phyloP scores from a whole-genome alignment of 495 filamentous ascomycete genomes.

The Hyaloscypha finlandica region DNA sequence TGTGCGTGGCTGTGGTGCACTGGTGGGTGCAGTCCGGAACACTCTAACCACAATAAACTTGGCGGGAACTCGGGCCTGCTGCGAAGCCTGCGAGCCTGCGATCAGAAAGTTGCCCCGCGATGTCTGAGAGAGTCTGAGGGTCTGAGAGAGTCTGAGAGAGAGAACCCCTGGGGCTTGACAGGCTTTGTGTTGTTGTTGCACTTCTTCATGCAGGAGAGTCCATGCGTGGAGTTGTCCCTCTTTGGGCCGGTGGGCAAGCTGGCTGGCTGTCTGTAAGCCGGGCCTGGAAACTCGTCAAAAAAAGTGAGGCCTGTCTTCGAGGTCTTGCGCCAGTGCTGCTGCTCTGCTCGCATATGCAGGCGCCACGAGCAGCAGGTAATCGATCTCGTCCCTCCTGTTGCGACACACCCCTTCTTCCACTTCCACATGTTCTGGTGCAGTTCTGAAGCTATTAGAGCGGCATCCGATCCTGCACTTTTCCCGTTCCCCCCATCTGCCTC shows the following conservation, averaged over 20 bases:
- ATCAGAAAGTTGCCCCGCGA: neutral
- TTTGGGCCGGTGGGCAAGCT: no score
- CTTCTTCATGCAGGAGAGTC: neutral
- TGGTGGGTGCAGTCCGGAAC: neutral
- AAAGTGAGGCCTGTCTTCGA: no score
- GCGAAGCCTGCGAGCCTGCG: neutral
- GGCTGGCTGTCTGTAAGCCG: no score
- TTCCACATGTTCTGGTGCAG: neutral
- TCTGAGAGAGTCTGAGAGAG: neutral
- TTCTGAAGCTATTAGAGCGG: neutral
- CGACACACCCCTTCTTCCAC: neutral
- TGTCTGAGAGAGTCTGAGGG: neutral
- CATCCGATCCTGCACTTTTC: neutral
- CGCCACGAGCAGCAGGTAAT: conserved; percentile 3
- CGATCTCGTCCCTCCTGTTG: conserved; percentile 3
- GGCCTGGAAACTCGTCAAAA: no score
- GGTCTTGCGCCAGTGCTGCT: neutral
- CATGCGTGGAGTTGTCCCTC: neutral
- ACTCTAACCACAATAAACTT: conserved; percentile 2
- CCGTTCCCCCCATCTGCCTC: neutral
- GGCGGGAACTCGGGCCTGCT: neutral
- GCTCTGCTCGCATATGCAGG: neutral
- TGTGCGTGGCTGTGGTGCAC: conserved; percentile 7
- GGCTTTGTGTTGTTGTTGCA: neutral
- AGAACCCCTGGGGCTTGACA: neutral